Evolutionary conservation across 306 rosid genomes (phyloP).

Genomic region (Cicer cuneatum): DNA sequence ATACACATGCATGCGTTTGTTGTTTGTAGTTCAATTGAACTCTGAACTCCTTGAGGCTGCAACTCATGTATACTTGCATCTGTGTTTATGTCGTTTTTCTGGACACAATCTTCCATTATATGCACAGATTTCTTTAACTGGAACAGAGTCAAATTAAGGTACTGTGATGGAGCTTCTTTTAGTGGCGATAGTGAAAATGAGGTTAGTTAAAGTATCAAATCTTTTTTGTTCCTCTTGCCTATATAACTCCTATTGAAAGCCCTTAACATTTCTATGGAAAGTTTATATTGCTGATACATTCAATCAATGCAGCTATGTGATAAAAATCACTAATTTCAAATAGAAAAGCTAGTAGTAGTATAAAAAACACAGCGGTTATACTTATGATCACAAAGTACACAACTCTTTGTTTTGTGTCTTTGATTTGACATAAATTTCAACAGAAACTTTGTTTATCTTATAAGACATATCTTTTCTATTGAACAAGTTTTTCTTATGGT

Average conservation of each 20-base stretch:
- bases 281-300: slow-evolving; percentile 8
- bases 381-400: too few species aligned
- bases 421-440: background rate
- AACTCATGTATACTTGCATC: background rate
- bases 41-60: slow-evolving; percentile 38
- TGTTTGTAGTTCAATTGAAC: slow-evolving; percentile 6
- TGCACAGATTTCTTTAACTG: slow-evolving; percentile 85
- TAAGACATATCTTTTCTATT: background rate
- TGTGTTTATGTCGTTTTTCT: slow-evolving; percentile 21
- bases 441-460: too few species aligned
- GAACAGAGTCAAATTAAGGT: slow-evolving; percentile 86
- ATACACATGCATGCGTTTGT: slow-evolving; percentile 7
- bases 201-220: slow-evolving; percentile 52
- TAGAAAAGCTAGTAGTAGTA: too few species aligned
- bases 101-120: slow-evolving; percentile 26
- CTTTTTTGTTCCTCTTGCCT: background rate
- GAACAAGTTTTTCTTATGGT: slow-evolving; percentile 11
- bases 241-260: slow-evolving; percentile 1
- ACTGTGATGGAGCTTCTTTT: slow-evolving; percentile 94
- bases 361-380: too few species aligned
- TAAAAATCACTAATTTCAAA: too few species aligned
- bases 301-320: too few species aligned
- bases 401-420: background rate
- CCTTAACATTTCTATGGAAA: slow-evolving; percentile 15
- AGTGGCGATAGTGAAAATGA: slow-evolving; percentile 71